Percentiles rank a stretch among this genome's conserved stretches.
Evolutionary conservation across 768 basidiomycete species (phyloP).

Genomic region (Suillus lakei): DNA sequence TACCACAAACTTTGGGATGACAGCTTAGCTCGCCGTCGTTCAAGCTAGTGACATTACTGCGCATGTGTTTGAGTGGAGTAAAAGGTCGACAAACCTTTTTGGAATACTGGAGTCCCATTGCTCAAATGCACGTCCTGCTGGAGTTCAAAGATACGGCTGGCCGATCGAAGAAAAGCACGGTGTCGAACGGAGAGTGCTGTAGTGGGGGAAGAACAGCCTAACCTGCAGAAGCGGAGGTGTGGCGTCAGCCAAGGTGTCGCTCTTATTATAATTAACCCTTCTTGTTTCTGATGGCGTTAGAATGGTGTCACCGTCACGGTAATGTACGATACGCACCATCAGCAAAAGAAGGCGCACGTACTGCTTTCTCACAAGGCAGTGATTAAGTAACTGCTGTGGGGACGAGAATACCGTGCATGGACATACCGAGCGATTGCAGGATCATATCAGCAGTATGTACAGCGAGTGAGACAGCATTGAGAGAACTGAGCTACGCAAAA

Average conservation of each 20-base stretch:
- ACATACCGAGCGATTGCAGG: too few species aligned
- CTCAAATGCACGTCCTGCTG: not conserved
- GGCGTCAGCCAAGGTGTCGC: not conserved
- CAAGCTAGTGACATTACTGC: not conserved
- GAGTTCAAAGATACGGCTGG: too few species aligned
- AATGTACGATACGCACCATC: not conserved
- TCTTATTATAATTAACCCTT: not conserved
- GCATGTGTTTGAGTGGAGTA: not conserved
- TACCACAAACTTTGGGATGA: not conserved
- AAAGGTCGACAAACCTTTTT: not conserved
- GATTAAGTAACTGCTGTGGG: not conserved
- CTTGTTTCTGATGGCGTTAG: not conserved
- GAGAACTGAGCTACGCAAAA: not conserved
- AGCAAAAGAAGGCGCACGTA: not conserved
- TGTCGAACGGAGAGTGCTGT: not conserved
- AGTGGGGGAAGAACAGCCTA: not conserved
- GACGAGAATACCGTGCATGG: too few species aligned
- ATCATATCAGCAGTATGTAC: not conserved
- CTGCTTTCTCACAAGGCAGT: not conserved
- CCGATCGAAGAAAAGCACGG: too few species aligned
- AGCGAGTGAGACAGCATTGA: not conserved
- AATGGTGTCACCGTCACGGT: not conserved
- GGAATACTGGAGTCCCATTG: not conserved
- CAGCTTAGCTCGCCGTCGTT: not conserved
- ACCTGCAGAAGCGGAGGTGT: not conserved